Conservation (phyloP, 495 filamentous ascomycete genomes). For the Cercophora scortea region DNA sequence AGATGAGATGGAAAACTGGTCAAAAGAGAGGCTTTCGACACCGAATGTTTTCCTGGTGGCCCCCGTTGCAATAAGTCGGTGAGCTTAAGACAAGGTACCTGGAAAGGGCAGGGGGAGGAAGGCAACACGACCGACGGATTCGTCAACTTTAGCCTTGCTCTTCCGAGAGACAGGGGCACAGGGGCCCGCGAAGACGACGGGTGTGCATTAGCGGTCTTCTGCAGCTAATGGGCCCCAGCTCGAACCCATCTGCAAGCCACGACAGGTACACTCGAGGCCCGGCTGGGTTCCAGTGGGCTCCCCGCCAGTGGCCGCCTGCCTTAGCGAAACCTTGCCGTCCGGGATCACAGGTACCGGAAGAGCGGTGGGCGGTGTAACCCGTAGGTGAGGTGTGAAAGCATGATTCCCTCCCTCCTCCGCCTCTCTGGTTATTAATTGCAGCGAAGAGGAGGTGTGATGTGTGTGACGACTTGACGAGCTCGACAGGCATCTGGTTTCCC, state of each 20-base stretch:
- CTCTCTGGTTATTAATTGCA: background rate
- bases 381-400: background rate
- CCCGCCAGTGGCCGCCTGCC: background rate
- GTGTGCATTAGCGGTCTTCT: slow-evolving; percentile 19
- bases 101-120: slow-evolving; percentile 1
- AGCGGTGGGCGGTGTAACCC: slow-evolving; percentile 26
- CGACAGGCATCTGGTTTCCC: background rate
- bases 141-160: slow-evolving; percentile 5
- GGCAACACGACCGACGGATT: slow-evolving; percentile 9
- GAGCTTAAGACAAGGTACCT: slow-evolving; percentile 21
- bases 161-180: slow-evolving; percentile 18
- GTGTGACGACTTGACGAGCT: background rate
- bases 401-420: slow-evolving; percentile 3
- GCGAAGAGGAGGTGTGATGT: slow-evolving; percentile 5
- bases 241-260: slow-evolving; percentile 19
- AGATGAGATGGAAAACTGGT: background rate
- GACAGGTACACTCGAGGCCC: slow-evolving; percentile 16
- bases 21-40: slow-evolving; percentile 10
- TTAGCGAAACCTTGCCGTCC: background rate
- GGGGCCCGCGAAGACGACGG: slow-evolving; percentile 1
- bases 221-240: slow-evolving; percentile 9
- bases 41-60: slow-evolving; percentile 11
- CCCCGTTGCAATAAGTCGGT: slow-evolving; percentile 21
- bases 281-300: slow-evolving; percentile 10
- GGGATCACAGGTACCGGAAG: slow-evolving; percentile 16